Evolutionary conservation across 2,329 filamentous ascomycete genomes (phyloP), one percentile per base, ranked within the genome.

Genomic region (Xylaria arbuscula): DNA sequence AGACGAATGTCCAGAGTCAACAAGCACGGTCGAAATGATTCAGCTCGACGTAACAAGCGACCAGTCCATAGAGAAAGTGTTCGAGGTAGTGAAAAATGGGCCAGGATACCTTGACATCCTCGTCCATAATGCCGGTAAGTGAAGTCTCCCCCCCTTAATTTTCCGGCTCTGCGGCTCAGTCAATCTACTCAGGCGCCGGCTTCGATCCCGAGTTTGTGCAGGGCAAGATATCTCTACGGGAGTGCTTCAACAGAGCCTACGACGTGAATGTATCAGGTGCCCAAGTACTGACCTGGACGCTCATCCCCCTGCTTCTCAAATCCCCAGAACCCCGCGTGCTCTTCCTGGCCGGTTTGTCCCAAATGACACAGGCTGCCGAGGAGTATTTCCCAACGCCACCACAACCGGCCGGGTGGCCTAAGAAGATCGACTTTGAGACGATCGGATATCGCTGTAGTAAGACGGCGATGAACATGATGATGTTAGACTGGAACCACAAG

Each of bases 71-170:
- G 70, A 81, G 2, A 75, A 76, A 2, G 84, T 84, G 0, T 82
- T 82, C 66, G 78, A 83, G 32, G 64, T 78, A 0, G 78, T 90
- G 17, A 55, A 78, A 19, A 68, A 74, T n/a, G 79, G 78, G 15
- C 80, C 80, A 68, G 84, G 83, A 13, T 80, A 76, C 13, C 47
- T 90, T 2, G 87, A 90, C 58, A 76, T 80, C 1, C 80, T 90
- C 19, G 76, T 90, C 66, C 89, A 89, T 77, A 89, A 90, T 62
- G 88, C 84, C 0, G 87, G 85, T 82, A 77, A 11, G 74, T 28
- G 28, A 28, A 28, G 5, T 28, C 3, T 5, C 28, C 5, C 28
- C 28, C n/a, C n/a, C n/a, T n/a, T n/a, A 28, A 28, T 5, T 28
- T 28, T 28, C 2, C 28, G 3, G 28, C 13, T 64, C 36, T 13